Evolutionary conservation across 257 asterid species (phyloP).

Genomic region (Lithospermum erythrorhizon): DNA sequence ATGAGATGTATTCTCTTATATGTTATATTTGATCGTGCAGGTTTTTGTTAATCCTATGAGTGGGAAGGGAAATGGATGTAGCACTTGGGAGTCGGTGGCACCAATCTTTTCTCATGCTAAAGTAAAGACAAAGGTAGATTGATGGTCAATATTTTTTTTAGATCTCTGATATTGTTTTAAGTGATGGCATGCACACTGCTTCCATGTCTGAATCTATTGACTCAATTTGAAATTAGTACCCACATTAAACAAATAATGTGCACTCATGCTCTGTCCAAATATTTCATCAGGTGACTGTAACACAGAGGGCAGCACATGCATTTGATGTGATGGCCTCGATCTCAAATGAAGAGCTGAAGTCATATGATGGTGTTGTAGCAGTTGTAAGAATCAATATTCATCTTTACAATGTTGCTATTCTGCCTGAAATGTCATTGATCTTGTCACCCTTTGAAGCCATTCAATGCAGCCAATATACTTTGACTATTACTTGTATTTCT

Average conservation of each 20-base stretch:
- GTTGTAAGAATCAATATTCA: conserved; percentile 60
- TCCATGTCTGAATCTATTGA: background rate
- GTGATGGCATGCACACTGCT: background rate
- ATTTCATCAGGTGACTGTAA: conserved; percentile 60
- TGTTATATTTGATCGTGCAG: conserved; percentile 39
- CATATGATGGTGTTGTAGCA: conserved; percentile 78
- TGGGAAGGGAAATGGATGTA: conserved; percentile 80
- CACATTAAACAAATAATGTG: background rate
- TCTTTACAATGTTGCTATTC: background rate
- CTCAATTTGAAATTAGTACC: background rate
- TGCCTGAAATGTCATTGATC: background rate
- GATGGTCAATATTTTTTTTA: background rate
- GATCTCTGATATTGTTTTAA: background rate
- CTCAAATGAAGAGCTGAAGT: conserved; percentile 51
- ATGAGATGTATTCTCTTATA: conserved; percentile 9
- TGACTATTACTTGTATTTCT: too few species aligned
- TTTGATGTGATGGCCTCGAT: conserved; percentile 62
- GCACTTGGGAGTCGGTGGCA: conserved; percentile 75
- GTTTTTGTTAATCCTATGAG: conserved; percentile 90
- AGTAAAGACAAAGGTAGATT: conserved; percentile 69
- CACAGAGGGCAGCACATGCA: conserved; percentile 90
- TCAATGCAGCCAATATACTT: too few species aligned
- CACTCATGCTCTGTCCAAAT: conserved; percentile 2
- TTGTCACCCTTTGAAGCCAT: background rate
- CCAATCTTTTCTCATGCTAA: conserved; percentile 82